Percentiles rank a stretch among this genome's conserved stretches.
Evolutionary conservation across 176 grass and related monocot species (phyloP).

Genomic region (Oryza rufipogon): DNA sequence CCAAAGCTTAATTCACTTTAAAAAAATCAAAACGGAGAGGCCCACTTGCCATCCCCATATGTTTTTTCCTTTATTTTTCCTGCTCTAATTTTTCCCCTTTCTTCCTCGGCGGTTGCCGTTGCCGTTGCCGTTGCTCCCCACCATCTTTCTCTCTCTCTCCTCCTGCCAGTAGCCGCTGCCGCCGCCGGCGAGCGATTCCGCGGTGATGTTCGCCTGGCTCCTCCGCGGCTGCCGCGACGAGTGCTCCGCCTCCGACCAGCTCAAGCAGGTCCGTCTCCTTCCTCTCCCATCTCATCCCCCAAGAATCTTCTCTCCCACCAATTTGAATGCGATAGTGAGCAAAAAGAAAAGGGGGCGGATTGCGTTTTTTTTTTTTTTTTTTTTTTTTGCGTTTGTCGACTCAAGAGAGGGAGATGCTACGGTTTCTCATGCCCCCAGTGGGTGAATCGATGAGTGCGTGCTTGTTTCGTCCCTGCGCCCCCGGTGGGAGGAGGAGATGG

Average conservation of each 20-base stretch:
- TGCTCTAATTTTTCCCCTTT: slow-evolving; percentile 20
- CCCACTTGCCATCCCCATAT: no score
- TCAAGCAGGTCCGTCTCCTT: slow-evolving; percentile 48
- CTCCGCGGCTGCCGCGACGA: slow-evolving; percentile 56
- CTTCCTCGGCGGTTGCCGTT: not conserved
- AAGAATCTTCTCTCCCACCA: not conserved
- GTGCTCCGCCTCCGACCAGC: slow-evolving; percentile 59
- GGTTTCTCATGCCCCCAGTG: no score
- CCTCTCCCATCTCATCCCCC: not conserved
- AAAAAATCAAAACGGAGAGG: no score
- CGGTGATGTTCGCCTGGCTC: slow-evolving; percentile 53
- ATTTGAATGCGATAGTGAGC: not conserved
- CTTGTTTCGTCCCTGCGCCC: not conserved
- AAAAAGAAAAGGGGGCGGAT: no score
- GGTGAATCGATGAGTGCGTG: no score
- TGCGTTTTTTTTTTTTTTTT: no score
- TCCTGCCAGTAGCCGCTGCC: not conserved
- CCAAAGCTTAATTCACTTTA: no score
- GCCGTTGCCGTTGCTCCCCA: not conserved
- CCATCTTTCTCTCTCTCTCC: not conserved
- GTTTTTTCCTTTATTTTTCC: no score
- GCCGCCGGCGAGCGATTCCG: not conserved
- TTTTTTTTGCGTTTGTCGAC: no score
- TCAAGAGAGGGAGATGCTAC: no score
- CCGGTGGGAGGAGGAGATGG: not conserved